Base-by-base conservation (phyloP, 139 green algal species). In the Gonium pectorale region DNA sequence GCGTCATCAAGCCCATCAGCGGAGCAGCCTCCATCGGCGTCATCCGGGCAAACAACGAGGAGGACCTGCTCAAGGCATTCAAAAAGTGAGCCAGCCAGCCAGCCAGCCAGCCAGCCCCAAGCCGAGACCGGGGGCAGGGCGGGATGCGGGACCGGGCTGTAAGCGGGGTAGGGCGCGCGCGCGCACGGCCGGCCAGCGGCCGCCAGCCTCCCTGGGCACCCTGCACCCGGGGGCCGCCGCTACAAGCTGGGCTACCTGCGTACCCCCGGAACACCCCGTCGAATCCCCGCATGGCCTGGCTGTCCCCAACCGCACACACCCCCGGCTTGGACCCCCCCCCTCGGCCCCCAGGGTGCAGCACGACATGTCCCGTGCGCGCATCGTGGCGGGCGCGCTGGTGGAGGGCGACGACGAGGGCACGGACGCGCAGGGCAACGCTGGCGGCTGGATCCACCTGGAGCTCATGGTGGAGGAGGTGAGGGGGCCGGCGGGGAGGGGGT, bases 1-100 rank as follows among this genome's bases (percentile, higher is more conserved):
- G 92, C 1, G 96, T 98, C 22, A 97, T 98, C 92, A 98, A 98
- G 91, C 96, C 96, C 75, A 95, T 97, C 72, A 92, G 90, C 69
- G 95, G 96, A 26, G 96, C 96, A 0, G 96, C 96, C 24, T 97
- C 93, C 71, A 94, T 98, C 69, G 96, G 96, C 6, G 96, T 98
- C 29, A 93, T 98, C 17, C 92, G 94, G 17, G 94, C 96, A 63
- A 91, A 98, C 73, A 79, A 91, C 72, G 49, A 86, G 74, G 90
- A 90, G 44, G 67, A 94, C 40, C 90, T 98, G 41, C 52, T 93
- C 33, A 77, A 74, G 35, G 90, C 90, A 2, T 93, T 91, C 51
- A 54, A 86, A 38, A 83, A 82, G 88, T 88, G n/a, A 51, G 67
- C 15, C 11, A 9, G 60, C 4, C n/a, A n/a, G n/a, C n/a, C n/a